A percentile compares a stretch with the other conserved stretches of the same genome.
Conservation (phyloP, 176 grass and related monocot species). For the Oryza punctata region DNA sequence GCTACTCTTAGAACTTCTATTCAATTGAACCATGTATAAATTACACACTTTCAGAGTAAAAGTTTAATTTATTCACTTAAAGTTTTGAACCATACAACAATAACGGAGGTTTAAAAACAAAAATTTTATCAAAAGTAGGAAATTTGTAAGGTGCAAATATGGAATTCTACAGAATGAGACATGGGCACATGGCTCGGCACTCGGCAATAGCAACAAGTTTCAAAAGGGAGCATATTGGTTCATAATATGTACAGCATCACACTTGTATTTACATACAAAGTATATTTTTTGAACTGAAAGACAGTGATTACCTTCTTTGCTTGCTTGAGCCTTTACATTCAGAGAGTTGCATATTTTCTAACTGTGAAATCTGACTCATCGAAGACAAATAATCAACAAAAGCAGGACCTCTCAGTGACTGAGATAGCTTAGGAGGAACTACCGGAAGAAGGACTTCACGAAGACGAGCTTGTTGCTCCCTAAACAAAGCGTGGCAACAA, state of each 20-base stretch:
- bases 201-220: not conserved
- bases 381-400: slow-evolving; percentile 90
- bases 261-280: not conserved
- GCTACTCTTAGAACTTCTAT: not conserved
- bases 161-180: not conserved
- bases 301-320: slow-evolving; percentile 56
- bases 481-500: slow-evolving; percentile 47
- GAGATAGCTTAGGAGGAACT: slow-evolving; percentile 68
- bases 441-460: slow-evolving; percentile 52
- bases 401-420: slow-evolving; percentile 66
- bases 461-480: slow-evolving; percentile 53
- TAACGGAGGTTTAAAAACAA: too few relatives aligned
- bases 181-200: not conserved
- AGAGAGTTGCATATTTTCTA: slow-evolving; percentile 69
- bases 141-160: not conserved
- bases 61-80: not conserved
- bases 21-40: not conserved
- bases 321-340: slow-evolving; percentile 42
- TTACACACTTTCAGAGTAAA: not conserved
- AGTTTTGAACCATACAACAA: slow-evolving; percentile 9
- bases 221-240: not conserved
- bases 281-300: not conserved
- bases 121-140: not conserved
- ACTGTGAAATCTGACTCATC: slow-evolving; percentile 63
- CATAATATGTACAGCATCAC: not conserved